A percentile compares a stretch with the other conserved stretches of the same genome.
Evolutionary conservation across 2,329 filamentous ascomycete genomes (phyloP).

Genomic region (Diaporthe aspalathi): DNA sequence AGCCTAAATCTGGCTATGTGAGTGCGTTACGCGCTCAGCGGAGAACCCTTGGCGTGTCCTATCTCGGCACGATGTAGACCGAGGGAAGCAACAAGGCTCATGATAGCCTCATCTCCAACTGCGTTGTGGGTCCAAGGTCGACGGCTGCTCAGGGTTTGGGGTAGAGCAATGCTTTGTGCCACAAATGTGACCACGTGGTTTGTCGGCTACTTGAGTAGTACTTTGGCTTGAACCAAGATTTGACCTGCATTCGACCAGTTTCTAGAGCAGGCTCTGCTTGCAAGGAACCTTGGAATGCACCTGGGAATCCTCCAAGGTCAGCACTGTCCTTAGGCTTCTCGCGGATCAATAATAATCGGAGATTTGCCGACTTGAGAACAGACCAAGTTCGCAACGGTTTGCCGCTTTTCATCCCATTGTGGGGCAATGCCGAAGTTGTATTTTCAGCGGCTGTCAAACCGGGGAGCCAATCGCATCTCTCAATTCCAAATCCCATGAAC

Average conservation of each 20-base stretch:
- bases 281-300: not conserved
- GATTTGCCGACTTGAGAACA: slow-evolving; percentile 3
- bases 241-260: not conserved
- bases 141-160: not conserved
- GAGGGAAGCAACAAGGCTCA: not conserved
- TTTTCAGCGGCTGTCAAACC: slow-evolving; percentile 18
- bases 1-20: slow-evolving; percentile 7
- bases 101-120: slow-evolving; percentile 1
- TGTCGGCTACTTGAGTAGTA: not conserved
- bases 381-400: slow-evolving; percentile 7
- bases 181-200: not conserved
- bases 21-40: not conserved
- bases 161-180: not conserved
- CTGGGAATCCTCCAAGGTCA: not conserved
- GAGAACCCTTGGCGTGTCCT: slow-evolving; percentile 6
- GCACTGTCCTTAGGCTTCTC: not conserved
- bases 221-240: not conserved
- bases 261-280: not conserved
- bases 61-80: slow-evolving; percentile 9
- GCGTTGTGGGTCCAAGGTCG: too few relatives aligned
- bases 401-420: slow-evolving; percentile 24
- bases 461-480: slow-evolving; percentile 16
- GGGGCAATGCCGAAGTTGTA: slow-evolving; percentile 6
- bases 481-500: not conserved
- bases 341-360: not conserved